phyloP scores from a whole-genome alignment of 192 early-diverging fungal species.

The Backusella sp. region DNA sequence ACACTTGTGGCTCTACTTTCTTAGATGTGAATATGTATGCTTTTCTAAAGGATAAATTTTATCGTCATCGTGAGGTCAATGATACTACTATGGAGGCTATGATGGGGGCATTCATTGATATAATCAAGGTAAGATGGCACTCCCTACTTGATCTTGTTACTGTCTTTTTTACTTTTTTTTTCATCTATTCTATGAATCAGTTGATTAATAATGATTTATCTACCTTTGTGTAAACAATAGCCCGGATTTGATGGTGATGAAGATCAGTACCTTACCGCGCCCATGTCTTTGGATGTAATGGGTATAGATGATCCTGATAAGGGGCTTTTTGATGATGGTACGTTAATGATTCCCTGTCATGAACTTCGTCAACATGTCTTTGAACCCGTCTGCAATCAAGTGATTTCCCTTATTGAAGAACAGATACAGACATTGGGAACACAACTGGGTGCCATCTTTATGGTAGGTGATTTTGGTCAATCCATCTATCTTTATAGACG shows the following conservation, averaged over 20 bases:
- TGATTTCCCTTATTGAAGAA: slow-evolving; percentile 45
- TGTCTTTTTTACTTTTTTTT: not conserved
- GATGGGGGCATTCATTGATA: slow-evolving; percentile 43
- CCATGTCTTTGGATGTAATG: slow-evolving; percentile 39
- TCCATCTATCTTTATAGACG: slow-evolving; percentile 49
- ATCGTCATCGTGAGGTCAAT: slow-evolving; percentile 38
- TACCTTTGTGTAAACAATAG: slow-evolving; percentile 10
- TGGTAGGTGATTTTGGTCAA: slow-evolving; percentile 54
- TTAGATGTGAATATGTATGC: slow-evolving; percentile 42
- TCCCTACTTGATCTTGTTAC: too few species aligned
- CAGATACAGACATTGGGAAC: slow-evolving; percentile 39
- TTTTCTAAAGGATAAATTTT: slow-evolving; percentile 37
- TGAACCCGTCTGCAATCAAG: slow-evolving; percentile 50
- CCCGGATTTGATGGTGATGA: slow-evolving; percentile 52
- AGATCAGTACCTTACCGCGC: slow-evolving; percentile 45
- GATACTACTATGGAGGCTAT: slow-evolving; percentile 38
- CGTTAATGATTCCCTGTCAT: slow-evolving; percentile 41
- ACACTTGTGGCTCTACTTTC: slow-evolving; percentile 44
- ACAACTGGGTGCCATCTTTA: slow-evolving; percentile 44
- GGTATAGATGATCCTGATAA: slow-evolving; percentile 46
- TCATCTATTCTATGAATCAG: not conserved
- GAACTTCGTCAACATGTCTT: slow-evolving; percentile 53
- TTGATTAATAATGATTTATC: not conserved
- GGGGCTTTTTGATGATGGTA: slow-evolving; percentile 42
- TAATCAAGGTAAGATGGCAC: slow-evolving; percentile 33